Evolutionary conservation across 2,329 filamentous ascomycete genomes (phyloP), one percentile per base, ranked within the genome.

Genomic region (Pleurostoma richardsiae): DNA sequence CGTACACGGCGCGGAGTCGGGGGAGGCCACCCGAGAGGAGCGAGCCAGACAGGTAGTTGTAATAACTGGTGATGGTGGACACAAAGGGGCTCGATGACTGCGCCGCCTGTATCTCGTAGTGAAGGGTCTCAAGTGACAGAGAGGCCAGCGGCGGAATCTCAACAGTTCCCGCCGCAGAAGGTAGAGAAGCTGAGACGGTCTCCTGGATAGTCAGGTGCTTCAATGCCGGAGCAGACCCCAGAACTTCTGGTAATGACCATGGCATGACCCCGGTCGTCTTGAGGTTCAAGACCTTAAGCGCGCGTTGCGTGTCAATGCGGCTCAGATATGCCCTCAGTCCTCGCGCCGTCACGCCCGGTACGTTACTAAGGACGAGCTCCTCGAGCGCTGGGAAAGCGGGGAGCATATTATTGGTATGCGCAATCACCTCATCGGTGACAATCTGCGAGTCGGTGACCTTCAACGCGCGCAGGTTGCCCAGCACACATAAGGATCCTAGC

Each of bases 21-120:
- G 90, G 90, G 6, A 97, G 76, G 6, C 82, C 79, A 51, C 85
- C 86, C 11, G 82, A 79, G 50, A 94, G 80, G 30, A 97, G 79
- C 0, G 89, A 95, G n/a, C 80, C 80, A 29, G 89, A 84, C 26
- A 97, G 80, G 65, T 96, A 96, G 50, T 82, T 80, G 66, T 96
- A 95, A 69, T 96, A 95, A 19, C 77, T 77, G 7, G 72, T 66
- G 1, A 77, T 77, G 28, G 77, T 69, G 50, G 67, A 73, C 6
- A 73, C 68, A 50, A 81, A 86, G 8, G 83, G 74, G 27, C 82
- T 79, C 1, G 79, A 70, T 4, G 72, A 64, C 0, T 79, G 68
- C 7, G 72, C 72, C 3, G 82, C 76, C 8, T 81, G 85, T 61
- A 97, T 88, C 66, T 96, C 92, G 61, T 85, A 96, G 56, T 92